phyloP scores from a whole-genome alignment of 805 yeast species.

The Kluyveromyces starmeri region DNA sequence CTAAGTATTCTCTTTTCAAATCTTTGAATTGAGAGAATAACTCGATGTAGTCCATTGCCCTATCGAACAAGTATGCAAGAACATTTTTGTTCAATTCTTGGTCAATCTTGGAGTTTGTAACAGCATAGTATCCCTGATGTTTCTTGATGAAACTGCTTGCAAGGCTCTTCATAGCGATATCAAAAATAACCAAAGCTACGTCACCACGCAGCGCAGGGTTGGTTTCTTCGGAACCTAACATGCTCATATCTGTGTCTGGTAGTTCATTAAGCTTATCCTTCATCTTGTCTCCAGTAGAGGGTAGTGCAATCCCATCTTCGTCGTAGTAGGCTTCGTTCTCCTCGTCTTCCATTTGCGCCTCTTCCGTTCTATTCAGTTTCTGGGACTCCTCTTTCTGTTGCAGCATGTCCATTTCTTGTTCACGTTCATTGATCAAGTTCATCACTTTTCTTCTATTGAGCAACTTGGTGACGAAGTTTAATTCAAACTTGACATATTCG shows the following conservation, averaged over 20 bases:
- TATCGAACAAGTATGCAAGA: constrained; percentile 30
- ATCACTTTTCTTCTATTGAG: constrained; percentile 75
- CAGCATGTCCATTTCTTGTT: constrained; percentile 46
- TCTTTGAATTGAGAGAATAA: constrained; percentile 63
- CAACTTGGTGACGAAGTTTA: constrained; percentile 75
- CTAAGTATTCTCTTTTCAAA: constrained; percentile 59
- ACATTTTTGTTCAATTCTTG: constrained; percentile 20
- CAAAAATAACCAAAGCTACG: constrained; percentile 59
- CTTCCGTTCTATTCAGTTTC: constrained; percentile 14
- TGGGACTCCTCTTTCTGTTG: constrained; percentile 22
- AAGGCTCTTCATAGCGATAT: constrained; percentile 50
- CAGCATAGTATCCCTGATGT: constrained; percentile 27
- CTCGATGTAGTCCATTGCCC: constrained; percentile 38
- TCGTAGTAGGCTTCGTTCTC: constrained; percentile 29
- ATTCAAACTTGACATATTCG: constrained; percentile 80
- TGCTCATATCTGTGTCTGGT: constrained; percentile 81
- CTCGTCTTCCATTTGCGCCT: constrained; percentile 17
- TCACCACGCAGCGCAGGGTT: constrained; percentile 74
- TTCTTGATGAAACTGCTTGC: constrained; percentile 23
- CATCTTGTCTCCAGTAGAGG: constrained; percentile 44
- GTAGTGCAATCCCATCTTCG: constrained; percentile 37
- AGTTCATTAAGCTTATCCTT: constrained; percentile 58
- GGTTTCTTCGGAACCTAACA: constrained; percentile 78
- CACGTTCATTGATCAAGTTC: constrained; percentile 66
- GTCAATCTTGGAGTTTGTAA: constrained; percentile 28